These are phyloP conservation scores for Saussurea involucrata DNA, from an alignment of 129 eudicot species.

Conservation along the genomic window DNA sequence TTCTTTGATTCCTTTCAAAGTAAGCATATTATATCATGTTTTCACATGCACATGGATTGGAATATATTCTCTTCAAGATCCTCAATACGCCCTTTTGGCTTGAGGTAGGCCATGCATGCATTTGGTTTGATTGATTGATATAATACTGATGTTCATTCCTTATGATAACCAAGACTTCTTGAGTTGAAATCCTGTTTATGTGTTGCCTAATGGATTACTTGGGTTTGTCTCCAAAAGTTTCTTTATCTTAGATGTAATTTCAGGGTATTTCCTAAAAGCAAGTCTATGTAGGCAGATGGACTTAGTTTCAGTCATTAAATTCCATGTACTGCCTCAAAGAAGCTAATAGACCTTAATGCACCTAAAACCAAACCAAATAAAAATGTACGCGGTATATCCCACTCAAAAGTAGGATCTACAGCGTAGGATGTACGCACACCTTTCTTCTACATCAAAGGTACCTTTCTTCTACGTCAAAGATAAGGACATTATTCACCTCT, in stretches of 20 bases:
- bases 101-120: background rate
- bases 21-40: background rate
- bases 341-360: background rate
- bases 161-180: background rate
- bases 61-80: constrained; percentile 3
- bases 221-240: background rate
- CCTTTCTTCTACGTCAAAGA: too few relatives aligned
- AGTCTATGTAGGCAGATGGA: background rate
- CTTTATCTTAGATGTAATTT: background rate
- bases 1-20: background rate
- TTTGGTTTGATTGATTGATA: background rate
- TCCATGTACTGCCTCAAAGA: background rate
- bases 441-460: too few relatives aligned
- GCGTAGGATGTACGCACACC: too few relatives aligned
- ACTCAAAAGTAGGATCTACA: background rate
- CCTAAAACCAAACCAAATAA: background rate
- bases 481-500: background rate
- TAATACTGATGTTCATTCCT: background rate
- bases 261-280: background rate
- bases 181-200: background rate
- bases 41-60: background rate
- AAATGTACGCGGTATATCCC: too few relatives aligned
- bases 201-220: background rate
- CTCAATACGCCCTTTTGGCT: background rate
- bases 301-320: background rate